Evolutionary conservation across 495 filamentous ascomycete genomes (phyloP).

Genomic region (Lophium mytilinum): DNA sequence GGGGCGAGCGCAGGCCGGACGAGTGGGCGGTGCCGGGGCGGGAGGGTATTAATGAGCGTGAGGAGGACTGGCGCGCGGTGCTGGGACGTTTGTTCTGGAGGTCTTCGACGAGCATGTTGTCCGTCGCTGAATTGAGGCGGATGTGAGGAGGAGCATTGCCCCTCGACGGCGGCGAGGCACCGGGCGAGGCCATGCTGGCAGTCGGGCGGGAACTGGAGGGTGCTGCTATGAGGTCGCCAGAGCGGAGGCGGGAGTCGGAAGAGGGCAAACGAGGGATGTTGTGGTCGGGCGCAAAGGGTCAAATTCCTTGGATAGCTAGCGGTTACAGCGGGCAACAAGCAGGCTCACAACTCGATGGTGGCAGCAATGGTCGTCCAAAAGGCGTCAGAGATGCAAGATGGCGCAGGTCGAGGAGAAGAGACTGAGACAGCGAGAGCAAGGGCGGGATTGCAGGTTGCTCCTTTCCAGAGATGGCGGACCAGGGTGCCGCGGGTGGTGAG

Average conservation of each 20-base stretch:
- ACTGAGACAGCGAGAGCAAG: neutral
- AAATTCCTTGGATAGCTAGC: slow-evolving; percentile 12
- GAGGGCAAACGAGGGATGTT: slow-evolving; percentile 10
- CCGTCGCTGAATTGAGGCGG: slow-evolving; percentile 50
- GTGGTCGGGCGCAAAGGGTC: slow-evolving; percentile 9
- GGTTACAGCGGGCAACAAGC: slow-evolving; percentile 17
- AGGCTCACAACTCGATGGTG: neutral
- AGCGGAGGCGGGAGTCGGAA: slow-evolving; percentile 4
- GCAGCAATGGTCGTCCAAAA: neutral
- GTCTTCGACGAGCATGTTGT: slow-evolving; percentile 41
- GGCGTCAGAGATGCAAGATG: neutral
- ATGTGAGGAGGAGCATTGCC: slow-evolving; percentile 44
- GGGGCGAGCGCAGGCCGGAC: slow-evolving; percentile 5
- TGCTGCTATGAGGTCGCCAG: slow-evolving; percentile 18
- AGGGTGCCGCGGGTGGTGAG: neutral
- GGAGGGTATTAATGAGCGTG: slow-evolving; percentile 37
- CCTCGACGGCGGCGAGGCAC: slow-evolving; percentile 26
- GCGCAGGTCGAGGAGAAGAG: neutral
- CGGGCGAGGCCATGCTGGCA: slow-evolving; percentile 21
- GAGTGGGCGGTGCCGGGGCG: slow-evolving; percentile 30
- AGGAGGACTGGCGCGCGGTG: slow-evolving; percentile 31
- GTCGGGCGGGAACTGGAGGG: slow-evolving; percentile 10
- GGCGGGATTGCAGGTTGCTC: slow-evolving; percentile 2
- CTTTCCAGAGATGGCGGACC: slow-evolving; percentile 8
- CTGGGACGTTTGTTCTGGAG: slow-evolving; percentile 29